These are phyloP conservation scores for Ceratocystis albifundus DNA, from an alignment of 2,329 filamentous ascomycete species.

Conservation along the genomic window DNA sequence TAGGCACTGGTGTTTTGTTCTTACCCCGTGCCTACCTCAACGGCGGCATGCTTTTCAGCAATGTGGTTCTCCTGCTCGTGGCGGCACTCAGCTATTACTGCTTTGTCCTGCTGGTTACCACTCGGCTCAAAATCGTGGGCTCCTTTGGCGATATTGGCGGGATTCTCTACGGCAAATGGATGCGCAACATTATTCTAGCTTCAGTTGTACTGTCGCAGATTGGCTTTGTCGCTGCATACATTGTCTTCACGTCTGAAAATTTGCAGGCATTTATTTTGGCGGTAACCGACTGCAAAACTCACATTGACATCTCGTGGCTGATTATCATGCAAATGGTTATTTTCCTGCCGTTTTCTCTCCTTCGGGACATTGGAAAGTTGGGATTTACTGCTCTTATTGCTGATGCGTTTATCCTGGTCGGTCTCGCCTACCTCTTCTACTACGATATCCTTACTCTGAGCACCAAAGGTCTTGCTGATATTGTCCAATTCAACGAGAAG, in stretches of 20 bases:
- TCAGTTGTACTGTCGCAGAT: constrained; percentile 95
- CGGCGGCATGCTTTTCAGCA: constrained; percentile 95
- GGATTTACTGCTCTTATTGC: constrained; percentile 89
- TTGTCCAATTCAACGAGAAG: constrained; percentile 76
- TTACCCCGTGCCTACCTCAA: constrained; percentile 87
- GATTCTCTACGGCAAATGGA: constrained; percentile 77
- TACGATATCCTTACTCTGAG: constrained; percentile 82
- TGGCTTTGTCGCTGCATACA: constrained; percentile 89
- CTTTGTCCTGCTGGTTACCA: constrained; percentile 85
- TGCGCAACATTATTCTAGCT: constrained; percentile 74
- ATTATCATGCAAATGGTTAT: constrained; percentile 92
- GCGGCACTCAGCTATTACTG: constrained; percentile 89
- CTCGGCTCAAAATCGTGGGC: constrained; percentile 73
- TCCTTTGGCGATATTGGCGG: constrained; percentile 97
- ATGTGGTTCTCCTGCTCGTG: constrained; percentile 74
- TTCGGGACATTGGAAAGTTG: constrained; percentile 94
- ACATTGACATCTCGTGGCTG: constrained; percentile 77
- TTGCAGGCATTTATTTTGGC: constrained; percentile 88
- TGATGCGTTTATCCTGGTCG: constrained; percentile 86
- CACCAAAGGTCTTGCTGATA: constrained; percentile 66
- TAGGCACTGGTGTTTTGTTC: constrained; percentile 91
- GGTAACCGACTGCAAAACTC: constrained; percentile 74
- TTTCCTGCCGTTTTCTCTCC: constrained; percentile 84
- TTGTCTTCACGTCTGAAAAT: constrained; percentile 93
- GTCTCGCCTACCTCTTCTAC: constrained; percentile 88